Conservation (phyloP, 129 eudicot species). For the Escallonia herrerae region DNA sequence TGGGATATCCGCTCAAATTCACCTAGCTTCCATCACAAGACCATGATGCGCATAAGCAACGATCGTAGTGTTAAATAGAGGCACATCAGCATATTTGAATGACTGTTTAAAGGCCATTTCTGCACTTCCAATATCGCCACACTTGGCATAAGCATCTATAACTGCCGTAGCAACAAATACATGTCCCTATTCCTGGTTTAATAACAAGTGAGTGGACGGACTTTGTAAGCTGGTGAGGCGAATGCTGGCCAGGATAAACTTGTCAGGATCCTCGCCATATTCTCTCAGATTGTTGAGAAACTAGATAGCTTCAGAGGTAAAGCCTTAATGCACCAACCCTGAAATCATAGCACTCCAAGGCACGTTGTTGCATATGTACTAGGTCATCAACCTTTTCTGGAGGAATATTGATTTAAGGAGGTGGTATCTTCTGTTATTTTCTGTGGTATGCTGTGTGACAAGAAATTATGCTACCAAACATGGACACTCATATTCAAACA, state of each 20-base stretch:
- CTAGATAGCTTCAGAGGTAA: slow-evolving; percentile 10
- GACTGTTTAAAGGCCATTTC: slow-evolving; percentile 18
- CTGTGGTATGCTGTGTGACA: no score
- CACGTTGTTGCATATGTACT: background rate
- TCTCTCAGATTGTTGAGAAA: slow-evolving; percentile 14
- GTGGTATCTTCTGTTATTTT: no score
- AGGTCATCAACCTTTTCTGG: no score
- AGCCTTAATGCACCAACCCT: slow-evolving; percentile 29
- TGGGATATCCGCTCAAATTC: slow-evolving; percentile 24
- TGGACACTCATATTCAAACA: no score
- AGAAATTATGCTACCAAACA: no score
- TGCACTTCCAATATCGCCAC: slow-evolving; percentile 32
- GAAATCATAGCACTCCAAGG: slow-evolving; percentile 32
- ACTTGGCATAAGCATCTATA: slow-evolving; percentile 35
- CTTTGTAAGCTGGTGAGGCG: slow-evolving; percentile 27
- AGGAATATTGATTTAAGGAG: no score
- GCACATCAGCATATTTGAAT: slow-evolving; percentile 20
- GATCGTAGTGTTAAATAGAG: slow-evolving; percentile 31
- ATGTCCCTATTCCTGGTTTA: slow-evolving; percentile 16
- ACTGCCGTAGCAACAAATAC: slow-evolving; percentile 28
- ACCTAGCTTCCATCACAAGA: slow-evolving; percentile 24
- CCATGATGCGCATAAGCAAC: slow-evolving; percentile 37
- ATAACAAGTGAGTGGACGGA: slow-evolving; percentile 18
- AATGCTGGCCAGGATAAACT: slow-evolving; percentile 27
- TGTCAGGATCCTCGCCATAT: slow-evolving; percentile 15